These are phyloP conservation scores for Angomonas desouzai DNA, from an alignment of 208 protist genomes.

Conservation along the genomic window DNA sequence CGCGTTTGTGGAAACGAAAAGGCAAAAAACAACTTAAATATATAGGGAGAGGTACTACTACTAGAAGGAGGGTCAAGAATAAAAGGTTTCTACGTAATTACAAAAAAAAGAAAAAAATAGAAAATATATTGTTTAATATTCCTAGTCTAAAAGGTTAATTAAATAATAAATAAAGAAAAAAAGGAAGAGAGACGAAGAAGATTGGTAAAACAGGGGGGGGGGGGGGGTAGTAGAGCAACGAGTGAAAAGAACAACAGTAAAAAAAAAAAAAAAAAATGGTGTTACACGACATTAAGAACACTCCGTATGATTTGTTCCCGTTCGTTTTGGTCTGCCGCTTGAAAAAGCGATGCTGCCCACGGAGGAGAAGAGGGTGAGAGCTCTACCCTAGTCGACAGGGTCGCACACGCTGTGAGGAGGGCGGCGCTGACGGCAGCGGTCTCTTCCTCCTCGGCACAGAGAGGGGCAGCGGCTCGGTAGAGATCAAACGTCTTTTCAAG, in stretches of 20 bases:
- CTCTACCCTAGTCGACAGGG: neutral
- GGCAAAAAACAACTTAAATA: neutral
- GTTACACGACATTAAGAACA: neutral
- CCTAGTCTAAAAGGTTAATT: neutral
- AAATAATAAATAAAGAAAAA: conserved; percentile 1
- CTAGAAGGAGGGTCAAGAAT: neutral
- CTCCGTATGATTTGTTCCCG: conserved; percentile 3
- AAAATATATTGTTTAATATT: conserved; percentile 6
- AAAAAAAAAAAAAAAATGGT: conserved; percentile 6
- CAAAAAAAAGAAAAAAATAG: conserved; percentile 4
- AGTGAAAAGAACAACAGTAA: conserved; percentile 6
- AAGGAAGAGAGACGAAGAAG: neutral
- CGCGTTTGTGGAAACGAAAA: no score
- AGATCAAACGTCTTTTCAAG: neutral
- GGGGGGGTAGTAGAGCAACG: no score
- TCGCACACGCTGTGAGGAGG: neutral
- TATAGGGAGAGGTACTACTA: neutral
- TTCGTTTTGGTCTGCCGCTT: neutral
- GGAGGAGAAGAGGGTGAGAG: neutral
- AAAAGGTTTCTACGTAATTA: neutral
- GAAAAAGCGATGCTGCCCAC: neutral
- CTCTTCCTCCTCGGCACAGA: neutral
- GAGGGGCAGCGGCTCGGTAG: neutral
- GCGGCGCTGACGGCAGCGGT: neutral
- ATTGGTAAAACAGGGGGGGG: no score